These are phyloP conservation scores for Diospyros kaki DNA, from an alignment of 148 eudicot genomes.

Conservation along the genomic window DNA sequence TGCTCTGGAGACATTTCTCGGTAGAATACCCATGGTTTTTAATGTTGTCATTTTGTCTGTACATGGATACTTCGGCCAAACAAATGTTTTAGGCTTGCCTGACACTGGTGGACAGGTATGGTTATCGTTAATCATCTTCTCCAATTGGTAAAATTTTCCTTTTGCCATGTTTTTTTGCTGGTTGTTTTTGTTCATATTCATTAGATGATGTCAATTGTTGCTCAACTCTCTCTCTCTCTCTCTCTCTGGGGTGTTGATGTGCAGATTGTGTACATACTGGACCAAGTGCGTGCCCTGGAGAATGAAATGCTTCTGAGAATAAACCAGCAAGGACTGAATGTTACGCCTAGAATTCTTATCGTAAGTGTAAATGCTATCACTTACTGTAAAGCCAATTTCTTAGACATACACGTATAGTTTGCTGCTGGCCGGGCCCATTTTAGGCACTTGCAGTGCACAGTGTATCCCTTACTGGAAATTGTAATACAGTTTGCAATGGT, in stretches of 20 bases:
- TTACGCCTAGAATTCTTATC: constrained; percentile 82
- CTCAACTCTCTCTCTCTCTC: too few relatives aligned
- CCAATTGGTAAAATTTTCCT: too few relatives aligned
- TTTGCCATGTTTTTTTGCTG: not conserved
- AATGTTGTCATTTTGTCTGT: constrained; percentile 95
- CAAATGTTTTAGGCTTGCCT: constrained; percentile 88
- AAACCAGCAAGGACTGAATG: constrained; percentile 95
- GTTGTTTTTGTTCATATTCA: too few relatives aligned
- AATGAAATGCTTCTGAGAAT: constrained; percentile 87
- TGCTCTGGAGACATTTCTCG: constrained; percentile 91
- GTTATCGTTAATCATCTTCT: not conserved
- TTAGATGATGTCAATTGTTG: too few relatives aligned
- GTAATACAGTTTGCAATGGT: too few relatives aligned
- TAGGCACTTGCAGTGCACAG: not conserved
- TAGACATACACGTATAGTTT: not conserved
- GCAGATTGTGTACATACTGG: constrained; percentile 91
- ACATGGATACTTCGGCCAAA: constrained; percentile 97
- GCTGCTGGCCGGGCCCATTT: not conserved
- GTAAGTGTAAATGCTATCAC: constrained; percentile 24
- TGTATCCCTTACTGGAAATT: too few relatives aligned
- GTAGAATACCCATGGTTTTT: constrained; percentile 92
- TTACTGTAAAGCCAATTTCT: not conserved
- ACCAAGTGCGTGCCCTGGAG: constrained; percentile 99
- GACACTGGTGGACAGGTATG: constrained; percentile 97
- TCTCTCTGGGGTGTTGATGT: too few relatives aligned